phyloP scores from a whole-genome alignment of 1,139 yeast species.

The Suhomyces wounanorum region DNA sequence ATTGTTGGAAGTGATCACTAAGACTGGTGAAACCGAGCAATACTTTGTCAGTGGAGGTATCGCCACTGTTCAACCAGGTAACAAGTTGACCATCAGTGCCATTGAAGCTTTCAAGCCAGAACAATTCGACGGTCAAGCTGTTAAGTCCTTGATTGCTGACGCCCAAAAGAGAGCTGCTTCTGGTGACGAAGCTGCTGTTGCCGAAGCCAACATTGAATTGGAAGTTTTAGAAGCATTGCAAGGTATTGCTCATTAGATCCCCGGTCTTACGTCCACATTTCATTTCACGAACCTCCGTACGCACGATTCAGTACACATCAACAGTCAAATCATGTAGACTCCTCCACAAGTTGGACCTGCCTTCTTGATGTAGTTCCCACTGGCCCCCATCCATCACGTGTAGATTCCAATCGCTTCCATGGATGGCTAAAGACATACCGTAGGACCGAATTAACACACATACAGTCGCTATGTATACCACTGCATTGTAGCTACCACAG shows the following conservation, averaged over 20 bases:
- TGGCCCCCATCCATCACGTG: not conserved
- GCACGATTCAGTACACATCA: slow-evolving; percentile 11
- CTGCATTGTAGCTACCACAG: too few relatives aligned
- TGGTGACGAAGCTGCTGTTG: slow-evolving; percentile 84
- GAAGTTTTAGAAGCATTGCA: slow-evolving; percentile 96
- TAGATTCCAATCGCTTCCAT: not conserved
- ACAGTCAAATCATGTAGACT: not conserved
- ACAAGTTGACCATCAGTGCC: slow-evolving; percentile 86
- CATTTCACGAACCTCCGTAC: slow-evolving; percentile 12
- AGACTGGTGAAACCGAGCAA: slow-evolving; percentile 72
- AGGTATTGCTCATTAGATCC: slow-evolving; percentile 73
- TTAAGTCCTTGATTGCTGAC: slow-evolving; percentile 82
- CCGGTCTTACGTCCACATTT: slow-evolving; percentile 4
- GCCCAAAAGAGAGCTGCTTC: slow-evolving; percentile 92
- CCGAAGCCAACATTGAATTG: slow-evolving; percentile 93
- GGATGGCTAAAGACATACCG: too few relatives aligned
- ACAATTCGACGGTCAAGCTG: slow-evolving; percentile 79
- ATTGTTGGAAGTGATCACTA: slow-evolving; percentile 85
- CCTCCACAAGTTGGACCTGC: not conserved
- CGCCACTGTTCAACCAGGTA: slow-evolving; percentile 95
- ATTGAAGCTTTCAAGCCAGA: slow-evolving; percentile 95
- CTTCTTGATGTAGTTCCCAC: not conserved
- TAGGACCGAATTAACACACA: too few relatives aligned
- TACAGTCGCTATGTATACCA: too few relatives aligned
- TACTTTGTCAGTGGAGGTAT: slow-evolving; percentile 96